These are phyloP conservation scores for Amaranthus tricolor DNA, from an alignment of 179 eudicot genomes.

Conservation along the genomic window DNA sequence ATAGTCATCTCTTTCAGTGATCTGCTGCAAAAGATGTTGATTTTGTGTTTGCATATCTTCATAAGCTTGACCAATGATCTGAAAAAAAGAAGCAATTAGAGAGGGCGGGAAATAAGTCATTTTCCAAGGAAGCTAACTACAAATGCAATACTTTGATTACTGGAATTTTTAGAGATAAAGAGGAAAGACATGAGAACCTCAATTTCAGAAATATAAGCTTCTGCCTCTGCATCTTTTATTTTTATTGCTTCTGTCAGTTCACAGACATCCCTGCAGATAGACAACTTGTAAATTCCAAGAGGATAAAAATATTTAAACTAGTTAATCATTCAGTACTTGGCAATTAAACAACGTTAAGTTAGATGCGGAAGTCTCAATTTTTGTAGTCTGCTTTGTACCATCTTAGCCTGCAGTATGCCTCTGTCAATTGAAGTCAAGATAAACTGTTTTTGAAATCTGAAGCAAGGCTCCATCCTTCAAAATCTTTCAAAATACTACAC, in stretches of 20 bases:
- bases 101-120: neutral
- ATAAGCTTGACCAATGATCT: conserved; percentile 98
- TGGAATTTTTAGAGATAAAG: neutral
- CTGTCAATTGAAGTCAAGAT: neutral
- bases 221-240: conserved; percentile 82
- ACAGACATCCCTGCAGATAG: conserved; percentile 57
- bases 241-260: conserved; percentile 82
- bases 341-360: neutral
- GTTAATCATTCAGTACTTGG: neutral
- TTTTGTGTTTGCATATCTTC: conserved; percentile 99
- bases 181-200: conserved; percentile 47
- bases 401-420: neutral
- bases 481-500: neutral
- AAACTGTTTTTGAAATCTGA: neutral
- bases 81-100: conserved; percentile 21
- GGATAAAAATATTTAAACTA: conserved; percentile 3
- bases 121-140: conserved; percentile 6
- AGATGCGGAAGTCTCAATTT: neutral
- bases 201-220: conserved; percentile 83
- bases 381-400: neutral
- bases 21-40: conserved; percentile 76
- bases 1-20: conserved; percentile 91
- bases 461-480: neutral
- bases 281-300: conserved; percentile 6
- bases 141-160: conserved; percentile 6